Base-by-base conservation (phyloP, 176 grass and related monocot genomes). In the Oryza meyeriana region DNA sequence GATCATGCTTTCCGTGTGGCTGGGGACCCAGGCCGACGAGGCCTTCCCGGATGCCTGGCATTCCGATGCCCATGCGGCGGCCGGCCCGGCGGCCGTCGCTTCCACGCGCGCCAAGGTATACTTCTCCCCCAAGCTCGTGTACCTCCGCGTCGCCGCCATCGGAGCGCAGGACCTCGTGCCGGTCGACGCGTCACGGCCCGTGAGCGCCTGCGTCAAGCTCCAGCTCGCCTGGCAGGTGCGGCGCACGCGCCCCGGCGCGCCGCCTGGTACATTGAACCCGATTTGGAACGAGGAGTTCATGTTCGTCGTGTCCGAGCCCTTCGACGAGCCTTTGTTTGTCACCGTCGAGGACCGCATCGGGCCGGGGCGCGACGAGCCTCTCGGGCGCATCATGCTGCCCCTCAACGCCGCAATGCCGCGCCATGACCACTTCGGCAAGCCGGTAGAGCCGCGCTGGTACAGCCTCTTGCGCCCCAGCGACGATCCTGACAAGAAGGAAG, bases 11-110 rank as follows among this genome's bases (percentile, higher is more conserved):
- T 90, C 95, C 13, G 95, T 98, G 8, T 98, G 95, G 95, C 76
- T 98, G n/a, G 95, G 95, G 0, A 98, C 95, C 28, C 95, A 98
- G 79, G 95, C 95, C 63, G 95, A 98, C 61, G 95, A 98, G 86
- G 90, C 95, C 8, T 98, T 98, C 84, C 87, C 92, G 8, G 93
- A 95, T 11, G 92, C 95, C 22, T 90, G 92, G 90, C 95, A 95
- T 64, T 98, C 95, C 11, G 92, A 98, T 44, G 92, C 90, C 16
- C 92, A 93, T 64, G 62, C 32, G 1, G 76, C 92, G 7, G 72
- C 69, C 0, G 66, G 77, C 0, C 81, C 85, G 0, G 79, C 79
- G 0, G 88, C 81, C 33, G 81, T 98, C 44, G 71, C 82, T 1
- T 91, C 94, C 85, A 95, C 92, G 12, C 90, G 95, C 63, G 86